A percentile compares a stretch with the other conserved stretches of the same genome.
phyloP scores from a whole-genome alignment of 768 basidiomycete species.

The Mycena floridula region DNA sequence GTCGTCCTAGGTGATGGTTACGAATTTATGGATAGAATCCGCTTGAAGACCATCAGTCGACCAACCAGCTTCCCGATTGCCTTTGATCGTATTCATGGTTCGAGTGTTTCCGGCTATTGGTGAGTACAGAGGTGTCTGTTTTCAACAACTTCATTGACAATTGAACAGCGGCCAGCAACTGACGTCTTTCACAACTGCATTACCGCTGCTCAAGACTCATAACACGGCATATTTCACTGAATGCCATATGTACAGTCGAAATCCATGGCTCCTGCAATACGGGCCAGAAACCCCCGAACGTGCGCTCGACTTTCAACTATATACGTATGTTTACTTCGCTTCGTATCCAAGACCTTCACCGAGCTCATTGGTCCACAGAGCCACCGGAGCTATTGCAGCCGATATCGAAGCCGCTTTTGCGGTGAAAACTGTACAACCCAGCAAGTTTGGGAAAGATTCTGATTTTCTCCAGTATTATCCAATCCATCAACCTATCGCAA shows the following conservation, averaged over 20 bases:
- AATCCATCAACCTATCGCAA: neutral
- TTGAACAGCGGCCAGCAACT: neutral
- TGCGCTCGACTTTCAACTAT: neutral
- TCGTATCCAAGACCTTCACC: neutral
- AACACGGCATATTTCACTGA: neutral
- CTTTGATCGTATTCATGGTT: constrained; percentile 3
- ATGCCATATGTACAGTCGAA: neutral
- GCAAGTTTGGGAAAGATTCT: neutral
- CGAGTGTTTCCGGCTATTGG: constrained; percentile 3
- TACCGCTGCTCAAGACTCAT: neutral
- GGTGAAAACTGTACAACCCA: neutral
- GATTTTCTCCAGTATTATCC: neutral
- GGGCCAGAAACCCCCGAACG: neutral
- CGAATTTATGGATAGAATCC: constrained; percentile 1
- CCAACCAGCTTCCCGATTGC: neutral
- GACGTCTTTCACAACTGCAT: neutral
- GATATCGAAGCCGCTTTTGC: neutral
- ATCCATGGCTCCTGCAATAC: neutral
- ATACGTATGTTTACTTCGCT: neutral
- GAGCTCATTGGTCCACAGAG: too few species aligned
- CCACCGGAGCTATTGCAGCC: neutral
- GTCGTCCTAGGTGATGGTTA: constrained; percentile 2
- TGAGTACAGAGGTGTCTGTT: neutral
- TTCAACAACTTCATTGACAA: too few species aligned
- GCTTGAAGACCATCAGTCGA: constrained; percentile 1